These are phyloP conservation scores for Neonectria sp. DNA, from an alignment of 2,329 filamentous ascomycete genomes.

Conservation along the genomic window DNA sequence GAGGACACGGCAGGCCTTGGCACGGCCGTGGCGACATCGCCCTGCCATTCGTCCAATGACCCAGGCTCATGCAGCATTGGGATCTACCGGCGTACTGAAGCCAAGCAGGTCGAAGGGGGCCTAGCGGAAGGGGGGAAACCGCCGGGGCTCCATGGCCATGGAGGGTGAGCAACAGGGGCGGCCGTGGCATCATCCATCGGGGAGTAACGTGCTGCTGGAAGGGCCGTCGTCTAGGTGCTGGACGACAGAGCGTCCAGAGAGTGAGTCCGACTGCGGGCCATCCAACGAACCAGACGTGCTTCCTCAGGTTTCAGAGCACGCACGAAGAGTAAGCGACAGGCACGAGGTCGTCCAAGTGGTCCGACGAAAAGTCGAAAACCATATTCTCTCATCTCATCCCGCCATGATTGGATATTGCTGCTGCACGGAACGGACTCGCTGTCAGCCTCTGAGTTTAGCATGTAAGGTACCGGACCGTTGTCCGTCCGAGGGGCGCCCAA, in stretches of 20 bases:
- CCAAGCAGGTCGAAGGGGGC: conserved; percentile 37
- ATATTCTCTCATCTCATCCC: conserved; percentile 31
- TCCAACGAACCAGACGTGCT: conserved; percentile 7
- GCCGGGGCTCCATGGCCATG: conserved; percentile 24
- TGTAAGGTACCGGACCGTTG: conserved; percentile 46
- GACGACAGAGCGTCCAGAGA: neutral
- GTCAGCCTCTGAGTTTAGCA: conserved; percentile 42
- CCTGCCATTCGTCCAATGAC: conserved; percentile 28
- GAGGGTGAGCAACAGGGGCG: conserved; percentile 36
- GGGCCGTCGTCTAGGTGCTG: too few relatives aligned
- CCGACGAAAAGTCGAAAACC: conserved; percentile 35
- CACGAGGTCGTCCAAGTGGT: conserved; percentile 29
- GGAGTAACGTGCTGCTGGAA: conserved; percentile 27
- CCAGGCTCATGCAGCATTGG: conserved; percentile 32
- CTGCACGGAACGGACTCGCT: conserved; percentile 44
- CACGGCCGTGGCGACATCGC: conserved; percentile 45
- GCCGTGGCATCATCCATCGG: conserved; percentile 41
- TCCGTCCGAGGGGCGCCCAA: conserved; percentile 46
- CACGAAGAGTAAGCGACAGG: conserved; percentile 4
- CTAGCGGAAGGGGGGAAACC: conserved; percentile 26
- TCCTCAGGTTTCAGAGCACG: neutral
- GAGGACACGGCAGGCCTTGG: conserved; percentile 33
- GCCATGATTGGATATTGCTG: conserved; percentile 40
- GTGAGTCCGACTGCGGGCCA: conserved; percentile 5
- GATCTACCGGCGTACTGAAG: conserved; percentile 40